A percentile compares a stretch with the other conserved stretches of the same genome.
phyloP scores from a whole-genome alignment of 805 yeast genomes.

The Brettanomyces sp. region DNA sequence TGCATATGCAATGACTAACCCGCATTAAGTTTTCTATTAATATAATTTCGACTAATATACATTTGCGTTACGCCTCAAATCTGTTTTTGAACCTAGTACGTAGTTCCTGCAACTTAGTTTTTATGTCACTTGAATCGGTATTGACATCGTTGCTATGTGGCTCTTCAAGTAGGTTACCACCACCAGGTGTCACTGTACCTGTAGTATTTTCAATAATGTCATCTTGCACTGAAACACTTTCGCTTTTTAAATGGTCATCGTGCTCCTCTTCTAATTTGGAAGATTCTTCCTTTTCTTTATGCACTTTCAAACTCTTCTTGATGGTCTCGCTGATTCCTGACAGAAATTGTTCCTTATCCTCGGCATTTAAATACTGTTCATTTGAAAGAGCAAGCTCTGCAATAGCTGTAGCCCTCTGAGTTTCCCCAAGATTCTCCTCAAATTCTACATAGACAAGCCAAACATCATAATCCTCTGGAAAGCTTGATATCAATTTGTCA shows the following conservation, averaged over 20 bases:
- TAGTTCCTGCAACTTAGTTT: too few relatives aligned
- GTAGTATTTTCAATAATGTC: too few relatives aligned
- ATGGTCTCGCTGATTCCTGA: background rate
- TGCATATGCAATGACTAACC: background rate
- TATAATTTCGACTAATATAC: background rate
- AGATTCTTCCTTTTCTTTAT: too few relatives aligned
- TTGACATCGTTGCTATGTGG: too few relatives aligned
- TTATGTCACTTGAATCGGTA: too few relatives aligned
- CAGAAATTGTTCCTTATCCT: background rate
- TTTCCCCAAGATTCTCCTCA: slow-evolving; percentile 61
- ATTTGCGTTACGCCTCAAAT: background rate
- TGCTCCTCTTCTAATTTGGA: too few relatives aligned
- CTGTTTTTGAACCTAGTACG: background rate
- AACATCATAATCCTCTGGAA: slow-evolving; percentile 30
- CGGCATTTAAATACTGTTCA: slow-evolving; percentile 37
- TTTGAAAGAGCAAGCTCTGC: slow-evolving; percentile 29
- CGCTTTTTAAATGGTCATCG: too few relatives aligned
- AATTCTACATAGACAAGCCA: slow-evolving; percentile 63
- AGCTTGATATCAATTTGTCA: slow-evolving; percentile 51
- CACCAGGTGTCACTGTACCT: too few relatives aligned
- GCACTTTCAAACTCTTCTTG: too few relatives aligned
- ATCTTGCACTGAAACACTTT: too few relatives aligned
- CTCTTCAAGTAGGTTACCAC: too few relatives aligned
- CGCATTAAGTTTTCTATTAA: background rate
- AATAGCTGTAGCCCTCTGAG: slow-evolving; percentile 56